A percentile compares a stretch with the other conserved stretches of the same genome.
Evolutionary conservation across 805 yeast species (phyloP).

Genomic region (Candida schatavii): DNA sequence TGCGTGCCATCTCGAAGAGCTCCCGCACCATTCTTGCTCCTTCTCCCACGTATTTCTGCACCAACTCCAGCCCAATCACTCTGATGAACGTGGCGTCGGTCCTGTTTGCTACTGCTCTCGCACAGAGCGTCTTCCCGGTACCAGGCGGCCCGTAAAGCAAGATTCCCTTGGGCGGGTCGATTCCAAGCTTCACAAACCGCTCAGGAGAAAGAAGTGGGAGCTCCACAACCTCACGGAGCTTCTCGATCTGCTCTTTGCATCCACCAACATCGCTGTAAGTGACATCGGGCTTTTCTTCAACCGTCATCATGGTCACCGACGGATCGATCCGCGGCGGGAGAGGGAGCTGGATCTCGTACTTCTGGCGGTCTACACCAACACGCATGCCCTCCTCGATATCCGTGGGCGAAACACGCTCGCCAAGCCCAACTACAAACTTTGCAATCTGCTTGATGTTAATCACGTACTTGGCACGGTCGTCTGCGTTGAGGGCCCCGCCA

Average conservation of each 20-base stretch:
- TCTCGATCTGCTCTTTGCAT: conserved; percentile 96
- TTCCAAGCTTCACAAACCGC: conserved; percentile 93
- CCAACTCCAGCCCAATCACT: conserved; percentile 97
- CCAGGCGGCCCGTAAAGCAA: conserved; percentile 98
- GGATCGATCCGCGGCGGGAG: conserved; percentile 98
- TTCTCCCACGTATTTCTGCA: conserved; percentile 98
- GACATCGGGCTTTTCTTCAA: conserved; percentile 98
- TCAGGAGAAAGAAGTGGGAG: conserved; percentile 92
- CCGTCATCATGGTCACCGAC: conserved; percentile 99
- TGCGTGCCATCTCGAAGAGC: conserved; percentile 97
- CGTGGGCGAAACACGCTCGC: conserved; percentile 96
- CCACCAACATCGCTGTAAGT: conserved; percentile 99
- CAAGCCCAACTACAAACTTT: conserved; percentile 93
- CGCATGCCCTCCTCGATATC: conserved; percentile 99
- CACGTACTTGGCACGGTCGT: conserved; percentile 87
- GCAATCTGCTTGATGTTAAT: conserved; percentile 98
- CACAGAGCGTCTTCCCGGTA: conserved; percentile 97
- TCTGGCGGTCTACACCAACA: conserved; percentile 97
- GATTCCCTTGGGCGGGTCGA: conserved; percentile 99
- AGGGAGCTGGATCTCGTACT: conserved; percentile 95
- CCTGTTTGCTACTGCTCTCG: conserved; percentile 98
- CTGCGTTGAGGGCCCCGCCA: too few species aligned
- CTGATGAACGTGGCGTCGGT: conserved; percentile 98
- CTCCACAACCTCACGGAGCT: conserved; percentile 93
- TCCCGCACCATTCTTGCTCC: conserved; percentile 99